These are phyloP conservation scores for Curvularia sp. DNA, from an alignment of 2,329 filamentous ascomycete species.

Conservation along the genomic window DNA sequence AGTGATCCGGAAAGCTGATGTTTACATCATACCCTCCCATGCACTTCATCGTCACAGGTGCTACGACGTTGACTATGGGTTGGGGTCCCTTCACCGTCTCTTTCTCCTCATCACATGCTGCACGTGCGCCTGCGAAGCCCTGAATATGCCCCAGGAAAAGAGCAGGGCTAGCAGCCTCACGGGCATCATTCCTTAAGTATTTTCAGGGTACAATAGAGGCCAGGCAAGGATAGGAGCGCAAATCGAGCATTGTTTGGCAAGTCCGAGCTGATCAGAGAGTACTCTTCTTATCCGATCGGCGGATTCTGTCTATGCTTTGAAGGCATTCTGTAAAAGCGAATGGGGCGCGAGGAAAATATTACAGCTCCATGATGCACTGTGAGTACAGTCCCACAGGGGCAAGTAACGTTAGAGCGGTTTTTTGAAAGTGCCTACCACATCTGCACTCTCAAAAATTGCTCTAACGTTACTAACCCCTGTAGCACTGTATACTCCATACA, in stretches of 20 bases:
- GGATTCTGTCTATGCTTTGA: background rate
- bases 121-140: background rate
- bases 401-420: too few relatives aligned
- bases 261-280: background rate
- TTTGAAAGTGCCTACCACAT: too few relatives aligned
- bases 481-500: too few relatives aligned
- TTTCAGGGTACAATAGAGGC: background rate
- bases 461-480: too few relatives aligned
- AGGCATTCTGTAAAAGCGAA: background rate
- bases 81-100: background rate
- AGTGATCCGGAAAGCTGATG: background rate
- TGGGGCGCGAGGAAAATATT: background rate
- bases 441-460: too few relatives aligned
- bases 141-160: background rate
- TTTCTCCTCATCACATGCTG: background rate
- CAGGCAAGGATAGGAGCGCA: background rate
- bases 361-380: too few relatives aligned
- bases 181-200: background rate
- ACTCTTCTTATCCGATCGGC: background rate
- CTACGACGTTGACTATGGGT: background rate
- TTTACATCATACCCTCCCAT: constrained; percentile 7
- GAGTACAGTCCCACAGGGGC: too few relatives aligned
- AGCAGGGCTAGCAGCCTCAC: constrained; percentile 2
- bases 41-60: background rate
- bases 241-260: background rate